Evolutionary conservation across 176 grass and related monocot species (phyloP), one percentile per base, ranked within the genome.

Genomic region (Oryza longistaminata): DNA sequence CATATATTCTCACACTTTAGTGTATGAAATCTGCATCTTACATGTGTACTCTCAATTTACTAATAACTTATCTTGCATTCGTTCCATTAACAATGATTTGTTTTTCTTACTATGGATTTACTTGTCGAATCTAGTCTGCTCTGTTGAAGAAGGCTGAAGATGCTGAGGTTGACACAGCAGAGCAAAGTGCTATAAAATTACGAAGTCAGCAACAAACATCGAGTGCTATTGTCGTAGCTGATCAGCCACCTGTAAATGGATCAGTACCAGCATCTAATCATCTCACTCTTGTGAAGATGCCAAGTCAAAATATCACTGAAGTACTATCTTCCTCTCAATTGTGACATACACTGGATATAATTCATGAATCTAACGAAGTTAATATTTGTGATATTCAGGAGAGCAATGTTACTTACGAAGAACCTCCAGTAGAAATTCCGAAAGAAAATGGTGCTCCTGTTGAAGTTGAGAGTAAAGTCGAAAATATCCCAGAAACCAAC

Each of bases 111-210:
- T 58, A 11, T 82, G 42, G 33, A 2, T 89, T 90, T 82, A 68
- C 65, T 90, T 93, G 88, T 86, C 73, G 74, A 91, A 70, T 89
- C 31, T 90, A 99, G 96, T 99, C 96, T 70, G 91, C 96, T 42
- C 88, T 99, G 71, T 87, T 99, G 81, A 99, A 89, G 77, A 99
- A 99, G 85, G 96, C 96, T 68, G 93, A 95, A 90, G 96, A 99
- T 83, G 91, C 96, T 80, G 96, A 99, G 88, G 86, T 99, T 77
- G 96, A 99, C 68, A 94, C 93, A 26, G 96, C 93, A 89, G 96
- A 99, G 83, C 96, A 99, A 86, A 99, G 96, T 87, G 96, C 96
- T 68, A 99, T 99, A 88, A 99, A 92, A 83, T 82, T 99, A 43
- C 85, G 96, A 27, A 96, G 90, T 90, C 96, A 99, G 66, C 93